Percentiles rank a stretch among this genome's conserved stretches.
Evolutionary conservation across 2,329 filamentous ascomycete genomes (phyloP).

Genomic region (Cladosporium sp.): DNA sequence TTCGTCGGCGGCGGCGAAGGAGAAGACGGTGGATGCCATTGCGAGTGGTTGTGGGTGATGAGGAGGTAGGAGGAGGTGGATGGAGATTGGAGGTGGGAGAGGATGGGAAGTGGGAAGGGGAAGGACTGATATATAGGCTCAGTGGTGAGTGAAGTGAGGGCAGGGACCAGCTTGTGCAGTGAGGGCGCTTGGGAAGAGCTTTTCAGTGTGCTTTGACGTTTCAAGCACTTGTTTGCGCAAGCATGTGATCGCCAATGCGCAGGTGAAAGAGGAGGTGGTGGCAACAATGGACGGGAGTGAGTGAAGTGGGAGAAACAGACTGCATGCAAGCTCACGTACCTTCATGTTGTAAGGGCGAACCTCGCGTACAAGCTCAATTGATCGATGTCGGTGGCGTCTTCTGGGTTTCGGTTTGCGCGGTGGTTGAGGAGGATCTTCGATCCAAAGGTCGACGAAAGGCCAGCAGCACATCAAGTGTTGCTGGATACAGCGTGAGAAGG

Average conservation of each 20-base stretch:
- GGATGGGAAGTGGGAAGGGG: constrained; percentile 1
- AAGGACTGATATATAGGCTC: neutral
- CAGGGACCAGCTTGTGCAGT: neutral
- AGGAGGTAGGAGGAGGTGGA: neutral
- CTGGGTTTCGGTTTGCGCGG: constrained; percentile 13
- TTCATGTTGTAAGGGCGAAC: neutral
- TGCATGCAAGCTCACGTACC: neutral
- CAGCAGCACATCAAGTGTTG: constrained; percentile 28
- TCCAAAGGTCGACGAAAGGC: constrained; percentile 33
- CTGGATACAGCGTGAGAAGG: constrained; percentile 9
- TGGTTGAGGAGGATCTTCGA: constrained; percentile 28
- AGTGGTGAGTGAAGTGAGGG: constrained; percentile 3
- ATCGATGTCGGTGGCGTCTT: constrained; percentile 18
- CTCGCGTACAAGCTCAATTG: constrained; percentile 5
- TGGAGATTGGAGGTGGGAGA: constrained; percentile 16
- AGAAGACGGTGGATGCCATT: constrained; percentile 12
- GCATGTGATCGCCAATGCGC: constrained; percentile 7
- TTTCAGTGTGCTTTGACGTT: neutral
- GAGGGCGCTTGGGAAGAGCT: constrained; percentile 14
- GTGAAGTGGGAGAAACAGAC: neutral
- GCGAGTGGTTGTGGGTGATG: neutral
- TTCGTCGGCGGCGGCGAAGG: neutral
- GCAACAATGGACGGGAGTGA: neutral
- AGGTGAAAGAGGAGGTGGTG: neutral
- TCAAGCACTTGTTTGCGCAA: neutral